Base-by-base conservation (phyloP, 805 yeast species). In the Ogataea chonburiensis region DNA sequence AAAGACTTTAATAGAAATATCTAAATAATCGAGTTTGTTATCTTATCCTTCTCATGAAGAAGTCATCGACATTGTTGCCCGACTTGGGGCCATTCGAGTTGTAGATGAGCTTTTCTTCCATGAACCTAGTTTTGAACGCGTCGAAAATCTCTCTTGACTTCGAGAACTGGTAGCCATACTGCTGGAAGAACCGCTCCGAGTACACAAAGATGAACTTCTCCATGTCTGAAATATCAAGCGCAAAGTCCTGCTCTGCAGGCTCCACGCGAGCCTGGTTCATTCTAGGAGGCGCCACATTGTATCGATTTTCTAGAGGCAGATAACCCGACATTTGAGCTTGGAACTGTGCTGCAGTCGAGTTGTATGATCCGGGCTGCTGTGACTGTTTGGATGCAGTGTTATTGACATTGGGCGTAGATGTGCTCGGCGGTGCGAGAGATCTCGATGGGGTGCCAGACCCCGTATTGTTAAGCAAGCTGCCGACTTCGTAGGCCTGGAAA, bases 171-270 rank as follows among this genome's bases (percentile, higher is more conserved):
- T 25, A 37, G 22, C 46, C 44, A 38, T 51, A 50, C 18, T 56
- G 55, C 25, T 42, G 48, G 35, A 61, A 60, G 38, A 61, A 61
- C 17, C 52, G 40, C 25, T 58, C 63, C 5, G 60, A 54, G 42
- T 56, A 58, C 9, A 59, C 52, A 38, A 56, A 61, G 17, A 61
- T 46, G 21, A 61, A 53, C 35, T 47, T 53, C 35, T 61, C 66
- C 60, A 61, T 60, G 38, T 60, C 63, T 7, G 45, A 27, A 14
- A 52, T 40, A 27, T 53, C 57, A 7, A 45, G 31, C 4, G 47
- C 19, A 19, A 46, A 30, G 17, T 46, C 46, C 11, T 30, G 35
- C 24, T 31, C 31, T 17, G 35, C 22, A 17, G 17, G 7, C 23
- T 38, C 42, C 7, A 22, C 25, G 11, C 37, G 7, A n/a, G 22